Evolutionary conservation across 2,329 filamentous ascomycete species (phyloP), one percentile per base, ranked within the genome.

Genomic region (Raffaelea albimanens): DNA sequence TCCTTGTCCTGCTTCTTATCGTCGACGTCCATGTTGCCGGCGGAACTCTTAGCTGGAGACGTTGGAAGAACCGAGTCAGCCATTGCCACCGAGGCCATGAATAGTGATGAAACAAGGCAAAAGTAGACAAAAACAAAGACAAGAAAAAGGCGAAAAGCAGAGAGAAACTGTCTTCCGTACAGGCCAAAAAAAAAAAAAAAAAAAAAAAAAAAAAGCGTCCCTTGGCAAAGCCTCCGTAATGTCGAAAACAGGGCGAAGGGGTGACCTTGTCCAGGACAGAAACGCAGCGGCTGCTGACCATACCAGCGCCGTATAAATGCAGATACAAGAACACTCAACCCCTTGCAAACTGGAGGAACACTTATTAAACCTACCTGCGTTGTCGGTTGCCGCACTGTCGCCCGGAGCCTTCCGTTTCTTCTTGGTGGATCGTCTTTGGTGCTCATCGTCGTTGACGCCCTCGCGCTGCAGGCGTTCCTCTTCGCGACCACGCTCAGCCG

Each of bases 371-470:
- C 57, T 47, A 65, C 63, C 62, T 48, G 53, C 58, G 46, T 56
- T 63, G 40, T 49, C 63, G 52, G 85, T 80, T 9, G 78, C 72
- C 50, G 70, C 70, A 29, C 76, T 71, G 40, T 33, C 46, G 29
- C 38, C 43, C 8, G 77, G 70, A 21, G 83, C 85, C 66, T 88
- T 89, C 61, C 85, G 82, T 69, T 87, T 89, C 72, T 87, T 89
- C 54, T 84, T 75, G 63, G 90, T 89, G 21, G 71, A 67, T 57
- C 78, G 78, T 20, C 67, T 63, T 45, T 72, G 70, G 43, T 61
- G 57, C 51, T 64, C 64, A 51, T 70, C 70, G 40, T 77, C 75
- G 13, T 29, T 29, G 23, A 64, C 72, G 46, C 71, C 58, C 63
- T 71, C 61, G 61, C 70, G 57, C 71, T 61, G 75, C 65, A 59